Percentiles rank a stretch among this genome's conserved stretches.
phyloP scores from a whole-genome alignment of 2,329 filamentous ascomycete species.

The Neurospora sp. region DNA sequence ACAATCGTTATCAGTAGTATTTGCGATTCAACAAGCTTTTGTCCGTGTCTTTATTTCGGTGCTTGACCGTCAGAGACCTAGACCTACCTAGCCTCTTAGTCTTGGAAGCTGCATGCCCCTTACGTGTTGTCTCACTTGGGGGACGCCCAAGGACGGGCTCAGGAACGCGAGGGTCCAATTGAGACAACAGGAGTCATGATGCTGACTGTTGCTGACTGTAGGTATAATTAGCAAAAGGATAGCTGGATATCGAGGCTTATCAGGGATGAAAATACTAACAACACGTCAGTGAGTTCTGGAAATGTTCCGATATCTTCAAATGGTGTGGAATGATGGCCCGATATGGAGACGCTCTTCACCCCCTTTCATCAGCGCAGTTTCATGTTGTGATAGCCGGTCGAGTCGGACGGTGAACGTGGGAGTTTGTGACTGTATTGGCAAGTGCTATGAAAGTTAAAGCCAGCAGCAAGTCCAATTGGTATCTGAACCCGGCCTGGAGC shows the following conservation, averaged over 20 bases:
- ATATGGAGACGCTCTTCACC: not conserved
- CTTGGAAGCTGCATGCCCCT: not conserved
- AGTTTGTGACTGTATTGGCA: not conserved
- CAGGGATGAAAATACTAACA: not conserved
- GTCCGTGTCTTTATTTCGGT: not conserved
- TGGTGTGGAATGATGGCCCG: not conserved
- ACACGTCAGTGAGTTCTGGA: not conserved
- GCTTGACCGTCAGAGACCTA: not conserved
- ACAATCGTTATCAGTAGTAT: not conserved
- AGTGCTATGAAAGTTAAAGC: not conserved
- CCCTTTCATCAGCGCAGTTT: not conserved
- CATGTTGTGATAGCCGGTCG: not conserved
- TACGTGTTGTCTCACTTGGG: not conserved
- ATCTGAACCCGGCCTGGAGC: not conserved
- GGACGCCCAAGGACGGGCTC: not conserved
- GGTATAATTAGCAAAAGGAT: not conserved
- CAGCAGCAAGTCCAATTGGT: not conserved
- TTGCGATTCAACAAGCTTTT: not conserved
- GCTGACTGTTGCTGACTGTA: not conserved
- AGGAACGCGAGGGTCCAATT: not conserved
- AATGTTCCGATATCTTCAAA: not conserved
- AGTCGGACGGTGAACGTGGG: not conserved
- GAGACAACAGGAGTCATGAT: not conserved
- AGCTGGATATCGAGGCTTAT: not conserved
- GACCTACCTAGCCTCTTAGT: not conserved